A percentile compares a stretch with the other conserved stretches of the same genome.
phyloP scores from a whole-genome alignment of 2,329 filamentous ascomycete genomes.

The Monilinia laxa region DNA sequence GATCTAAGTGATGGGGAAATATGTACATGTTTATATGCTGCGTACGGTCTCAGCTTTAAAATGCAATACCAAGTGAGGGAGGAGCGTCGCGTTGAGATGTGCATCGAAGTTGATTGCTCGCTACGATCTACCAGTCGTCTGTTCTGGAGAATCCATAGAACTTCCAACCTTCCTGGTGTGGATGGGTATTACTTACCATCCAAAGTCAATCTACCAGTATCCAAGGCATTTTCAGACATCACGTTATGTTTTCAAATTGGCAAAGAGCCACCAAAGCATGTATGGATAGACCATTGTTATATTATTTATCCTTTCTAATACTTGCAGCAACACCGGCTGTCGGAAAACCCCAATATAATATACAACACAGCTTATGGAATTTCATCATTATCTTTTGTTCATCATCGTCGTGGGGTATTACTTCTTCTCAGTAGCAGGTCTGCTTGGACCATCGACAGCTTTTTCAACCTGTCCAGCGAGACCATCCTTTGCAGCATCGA shows the following conservation, averaged over 20 bases:
- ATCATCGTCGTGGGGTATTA: neutral
- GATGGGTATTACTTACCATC: too few species aligned
- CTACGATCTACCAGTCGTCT: too few species aligned
- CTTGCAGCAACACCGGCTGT: neutral
- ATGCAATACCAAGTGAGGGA: too few species aligned
- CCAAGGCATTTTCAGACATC: neutral
- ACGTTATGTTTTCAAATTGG: neutral
- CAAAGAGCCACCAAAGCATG: neutral
- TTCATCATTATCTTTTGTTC: neutral
- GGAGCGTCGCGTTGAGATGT: neutral
- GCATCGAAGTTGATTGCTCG: neutral
- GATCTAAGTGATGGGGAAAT: too few species aligned
- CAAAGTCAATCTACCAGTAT: too few species aligned
- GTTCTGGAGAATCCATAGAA: too few species aligned
- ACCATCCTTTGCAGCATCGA: conserved; percentile 12
- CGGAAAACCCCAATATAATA: neutral
- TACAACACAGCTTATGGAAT: neutral
- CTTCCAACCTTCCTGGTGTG: too few species aligned
- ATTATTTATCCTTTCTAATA: neutral
- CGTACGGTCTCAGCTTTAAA: too few species aligned
- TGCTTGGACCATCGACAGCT: conserved; percentile 15
- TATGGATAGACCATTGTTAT: neutral
- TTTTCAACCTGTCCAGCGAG: conserved; percentile 17
- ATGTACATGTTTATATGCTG: too few species aligned
- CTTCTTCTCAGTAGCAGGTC: conserved; percentile 17